A percentile compares a stretch with the other conserved stretches of the same genome.
phyloP scores from a whole-genome alignment of 176 grass and related monocot species.

The Bonia amplexicaulis region DNA sequence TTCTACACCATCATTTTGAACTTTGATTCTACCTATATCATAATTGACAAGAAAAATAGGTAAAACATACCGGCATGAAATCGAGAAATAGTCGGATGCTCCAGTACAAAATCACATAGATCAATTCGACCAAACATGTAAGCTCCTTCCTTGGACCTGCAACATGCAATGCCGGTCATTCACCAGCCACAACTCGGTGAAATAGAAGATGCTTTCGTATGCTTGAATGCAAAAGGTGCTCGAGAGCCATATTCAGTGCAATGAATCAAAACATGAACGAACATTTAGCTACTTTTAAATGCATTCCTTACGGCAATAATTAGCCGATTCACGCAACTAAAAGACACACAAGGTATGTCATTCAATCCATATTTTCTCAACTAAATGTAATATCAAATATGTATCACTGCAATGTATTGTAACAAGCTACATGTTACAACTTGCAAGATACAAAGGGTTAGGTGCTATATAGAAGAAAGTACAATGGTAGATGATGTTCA shows the following conservation, averaged over 20 bases:
- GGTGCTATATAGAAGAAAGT: too few relatives aligned
- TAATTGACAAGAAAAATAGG: slow-evolving; percentile 1
- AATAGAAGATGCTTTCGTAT: too few relatives aligned
- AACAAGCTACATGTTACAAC: too few relatives aligned
- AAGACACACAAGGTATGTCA: background rate
- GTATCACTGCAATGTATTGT: too few relatives aligned
- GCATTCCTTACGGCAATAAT: background rate
- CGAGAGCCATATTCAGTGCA: background rate
- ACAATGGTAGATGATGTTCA: too few relatives aligned
- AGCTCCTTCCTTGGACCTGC: slow-evolving; percentile 83
- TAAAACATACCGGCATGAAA: slow-evolving; percentile 77
- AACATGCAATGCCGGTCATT: background rate
- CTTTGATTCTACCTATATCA: background rate
- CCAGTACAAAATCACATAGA: slow-evolving; percentile 84
- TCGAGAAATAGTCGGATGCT: slow-evolving; percentile 81
- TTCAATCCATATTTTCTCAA: too few relatives aligned
- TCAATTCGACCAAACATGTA: slow-evolving; percentile 96
- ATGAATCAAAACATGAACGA: background rate
- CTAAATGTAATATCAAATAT: too few relatives aligned
- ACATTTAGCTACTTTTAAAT: background rate
- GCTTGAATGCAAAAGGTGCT: too few relatives aligned
- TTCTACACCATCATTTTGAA: too few relatives aligned
- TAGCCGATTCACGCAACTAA: background rate
- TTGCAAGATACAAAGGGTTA: too few relatives aligned
- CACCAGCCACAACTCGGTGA: background rate